Base-by-base conservation (phyloP, 768 basidiomycete genomes). In the Podaxis rugospora region DNA sequence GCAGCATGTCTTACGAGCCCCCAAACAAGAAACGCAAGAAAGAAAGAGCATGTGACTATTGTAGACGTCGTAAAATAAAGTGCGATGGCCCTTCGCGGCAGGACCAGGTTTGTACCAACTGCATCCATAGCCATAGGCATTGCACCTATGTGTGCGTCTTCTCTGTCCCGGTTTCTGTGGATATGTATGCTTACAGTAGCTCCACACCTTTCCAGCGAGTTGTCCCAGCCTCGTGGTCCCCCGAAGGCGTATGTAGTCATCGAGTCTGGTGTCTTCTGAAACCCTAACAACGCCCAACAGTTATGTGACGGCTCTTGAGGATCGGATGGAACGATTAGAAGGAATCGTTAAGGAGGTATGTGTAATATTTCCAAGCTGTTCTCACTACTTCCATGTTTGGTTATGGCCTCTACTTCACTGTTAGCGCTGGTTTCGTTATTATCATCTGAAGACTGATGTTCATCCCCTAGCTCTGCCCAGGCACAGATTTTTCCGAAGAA, bases 141-240 rank as follows among this genome's bases (percentile, higher is more conserved):
- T 88, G 87, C 61, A 85, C 85, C 28, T 88, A 88, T 66, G 63
- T 86, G 85, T 85, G 63, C 52, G 83, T 76, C 37, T 55, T 36
- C 39, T 51, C 44, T 3, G 42, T 51, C 59, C 13, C 13, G 9
- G 14, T 25, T 27, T 21, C 51, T 39, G 55, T 59, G 9, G n/a
- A 21, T 4, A 16, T 35, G 16, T 51, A 40, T 25, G 25, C 16
- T 35, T 36, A 21, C 21, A 21, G 21, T 21, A 36, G 35, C 35
- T 65, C 51, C 25, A 46, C 50, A 49, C 53, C 39, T 39, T 58
- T 47, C 39, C 56, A 87, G 85, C n/a, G 86, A 87, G 69, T 76
- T 75, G 1, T 87, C 87, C 3, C 83, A 83, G 64, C 86, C 86
- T 60, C 78, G 87, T 57, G 85, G 85, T 0, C 87, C 87, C 23